Base-by-base conservation (phyloP, 106 monocot species). In the Xerophyta viscosa region DNA sequence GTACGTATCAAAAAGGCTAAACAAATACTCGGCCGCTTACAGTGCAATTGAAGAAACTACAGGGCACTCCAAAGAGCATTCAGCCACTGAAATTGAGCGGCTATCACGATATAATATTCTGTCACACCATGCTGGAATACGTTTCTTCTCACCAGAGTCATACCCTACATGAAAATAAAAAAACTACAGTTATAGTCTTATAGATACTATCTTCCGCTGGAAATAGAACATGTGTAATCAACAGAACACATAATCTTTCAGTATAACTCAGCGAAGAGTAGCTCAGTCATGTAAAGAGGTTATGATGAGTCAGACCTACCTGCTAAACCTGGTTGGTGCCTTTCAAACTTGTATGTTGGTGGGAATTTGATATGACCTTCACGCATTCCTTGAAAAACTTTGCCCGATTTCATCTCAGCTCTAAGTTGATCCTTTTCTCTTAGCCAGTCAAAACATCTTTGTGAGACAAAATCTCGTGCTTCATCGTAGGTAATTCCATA, bases 271-370 rank as follows among this genome's bases (percentile, higher is more conserved):
- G n/a, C n/a, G n/a, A 24, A 27, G 42, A 48, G 30, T 21, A 33
- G 19, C 30, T 23, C n/a, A 61, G 4, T n/a, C 11, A 6, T 31
- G 12, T 28, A 4, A 48, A 61, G 20, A 15, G 44, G 1, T 22
- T 2, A 20, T 9, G 1, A 33, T 18, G 30, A n/a, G n/a, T 27
- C 6, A 37, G 63, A 9, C 29, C 57, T 65, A 84, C 84, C 84
- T 65, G 79, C 48, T 24, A 84, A 64, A 24, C 84, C 84, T 43
- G 42, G 27, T 61, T 67, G 57, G 45, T 84, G 63, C 61, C 43
- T 76, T 55, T 84, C 84, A 79, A 84, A 84, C 52, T 79, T 84
- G 65, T 84, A 84, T 24, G 84, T 84, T 8, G 84, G 84, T 39
- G 84, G 84, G 37, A 84, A 84, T 51, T 37, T 84, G 26, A 84